phyloP scores from a whole-genome alignment of 768 basidiomycete species.

The Leccinum pellstonianum region DNA sequence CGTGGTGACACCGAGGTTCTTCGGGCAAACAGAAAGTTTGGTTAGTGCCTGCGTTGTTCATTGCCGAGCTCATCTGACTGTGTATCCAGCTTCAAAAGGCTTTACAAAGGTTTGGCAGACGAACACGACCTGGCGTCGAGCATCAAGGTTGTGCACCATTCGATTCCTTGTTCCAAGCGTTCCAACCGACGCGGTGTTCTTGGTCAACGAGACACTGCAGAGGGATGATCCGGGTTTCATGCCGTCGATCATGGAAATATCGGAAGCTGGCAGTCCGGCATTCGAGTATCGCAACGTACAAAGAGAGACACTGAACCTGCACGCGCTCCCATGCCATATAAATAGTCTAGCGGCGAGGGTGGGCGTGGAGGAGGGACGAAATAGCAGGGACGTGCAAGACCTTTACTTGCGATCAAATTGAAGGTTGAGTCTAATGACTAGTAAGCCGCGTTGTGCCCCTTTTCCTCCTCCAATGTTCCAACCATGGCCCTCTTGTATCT shows the following conservation, averaged over 20 bases:
- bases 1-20: neutral
- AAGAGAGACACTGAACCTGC: neutral
- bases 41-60: neutral
- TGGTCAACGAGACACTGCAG: constrained; percentile 64
- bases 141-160: neutral
- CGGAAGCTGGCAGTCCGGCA: constrained; percentile 84
- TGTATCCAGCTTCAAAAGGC: constrained; percentile 15
- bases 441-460: no score
- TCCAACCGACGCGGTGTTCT: constrained; percentile 39
- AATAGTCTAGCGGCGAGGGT: no score
- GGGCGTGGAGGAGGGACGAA: no score
- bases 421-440: no score
- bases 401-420: no score
- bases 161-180: neutral
- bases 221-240: constrained; percentile 59
- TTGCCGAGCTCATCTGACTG: neutral
- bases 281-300: constrained; percentile 85
- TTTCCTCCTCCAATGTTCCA: no score
- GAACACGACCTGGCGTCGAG: constrained; percentile 5
- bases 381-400: no score
- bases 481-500: no score
- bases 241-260: constrained; percentile 70
- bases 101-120: constrained; percentile 5
- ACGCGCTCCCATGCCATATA: no score
- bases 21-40: constrained; percentile 13